Evolutionary conservation across 768 basidiomycete species (phyloP), one percentile per base, ranked within the genome.

Genomic region (Trametes coccinea): DNA sequence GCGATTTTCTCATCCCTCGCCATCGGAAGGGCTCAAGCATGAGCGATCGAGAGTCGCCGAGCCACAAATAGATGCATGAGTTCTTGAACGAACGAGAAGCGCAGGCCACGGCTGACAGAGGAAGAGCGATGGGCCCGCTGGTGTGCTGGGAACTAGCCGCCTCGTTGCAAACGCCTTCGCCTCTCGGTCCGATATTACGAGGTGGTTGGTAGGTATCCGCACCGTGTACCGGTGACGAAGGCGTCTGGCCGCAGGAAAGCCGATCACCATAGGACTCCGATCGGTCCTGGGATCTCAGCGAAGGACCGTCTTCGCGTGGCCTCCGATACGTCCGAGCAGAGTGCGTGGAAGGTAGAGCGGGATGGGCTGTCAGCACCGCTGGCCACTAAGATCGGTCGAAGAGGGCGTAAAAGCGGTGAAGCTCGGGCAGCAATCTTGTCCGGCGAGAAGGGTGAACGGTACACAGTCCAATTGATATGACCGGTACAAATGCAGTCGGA

Each of bases 101-200:
- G 27, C 13, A 6, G 17, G 29, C 27, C 41, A 10, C 29, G 29
- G 53, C 34, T 45, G 43, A 17, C 29, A 55, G 34, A 6, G 29
- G 37, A 44, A 16, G 11, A 11, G 43, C 44, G 56, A 45, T 22
- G 48, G 48, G 30, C 37, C 50, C 22, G 45, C 30, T 14, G 58
- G 43, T 44, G 50, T 52, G 48, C 53, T 54, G 53, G 44, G 43
- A 44, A 56, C 58, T 41, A 39, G 54, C 49, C 4, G 62, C 62
- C 61, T 62, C 61, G 33, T 60, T 64, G 58, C 53, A 40, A 41
- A 44, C 59, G 58, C 53, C 41, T 22, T 50, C 49, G 62, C 57
- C 7, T n/a, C n/a, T 33, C 62, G 62, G 62, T 37, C 62, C 62
- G 62, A 60, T 34, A 48, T 51, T 45, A 54, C 53, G 50, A 49